Conservation (phyloP, 2,329 filamentous ascomycete species). For the Colletotrichum lini region DNA sequence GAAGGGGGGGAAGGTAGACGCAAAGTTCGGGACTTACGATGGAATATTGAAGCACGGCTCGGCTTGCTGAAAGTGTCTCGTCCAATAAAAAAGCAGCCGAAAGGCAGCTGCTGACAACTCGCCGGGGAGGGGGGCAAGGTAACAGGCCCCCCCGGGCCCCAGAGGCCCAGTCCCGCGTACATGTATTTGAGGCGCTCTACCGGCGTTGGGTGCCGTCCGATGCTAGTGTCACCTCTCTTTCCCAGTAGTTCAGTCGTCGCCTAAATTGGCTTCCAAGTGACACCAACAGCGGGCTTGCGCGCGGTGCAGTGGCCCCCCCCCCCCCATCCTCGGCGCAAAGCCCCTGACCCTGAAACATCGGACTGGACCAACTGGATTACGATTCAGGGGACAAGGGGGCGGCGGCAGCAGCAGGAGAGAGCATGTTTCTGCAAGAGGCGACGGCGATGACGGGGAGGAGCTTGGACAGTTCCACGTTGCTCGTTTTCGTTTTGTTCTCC, state of each 20-base stretch:
- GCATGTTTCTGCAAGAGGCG: slow-evolving; percentile 35
- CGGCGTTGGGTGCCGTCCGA: slow-evolving; percentile 30
- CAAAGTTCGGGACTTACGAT: not conserved
- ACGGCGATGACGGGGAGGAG: slow-evolving; percentile 25
- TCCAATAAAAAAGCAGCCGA: slow-evolving; percentile 19
- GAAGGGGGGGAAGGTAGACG: not conserved
- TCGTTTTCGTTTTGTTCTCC: slow-evolving; percentile 18
- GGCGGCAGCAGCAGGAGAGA: not conserved
- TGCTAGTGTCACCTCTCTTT: slow-evolving; percentile 18
- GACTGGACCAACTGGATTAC: slow-evolving; percentile 35
- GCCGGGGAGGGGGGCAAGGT: slow-evolving; percentile 19
- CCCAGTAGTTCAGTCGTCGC: not conserved
- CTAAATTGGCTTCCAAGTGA: not conserved
- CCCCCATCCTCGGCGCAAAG: not conserved
- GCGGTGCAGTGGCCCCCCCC: not conserved
- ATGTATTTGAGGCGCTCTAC: not conserved
- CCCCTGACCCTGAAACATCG: slow-evolving; percentile 43
- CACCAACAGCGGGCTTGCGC: not conserved
- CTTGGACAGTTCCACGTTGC: slow-evolving; percentile 36
- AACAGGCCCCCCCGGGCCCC: slow-evolving; percentile 1
- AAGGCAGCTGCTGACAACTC: slow-evolving; percentile 17
- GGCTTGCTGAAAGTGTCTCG: not conserved
- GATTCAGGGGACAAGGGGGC: slow-evolving; percentile 26
- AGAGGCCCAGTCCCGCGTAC: slow-evolving; percentile 27
- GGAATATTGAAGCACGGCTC: not conserved